Percentiles rank a stretch among this genome's conserved stretches.
These are phyloP conservation scores for Suillus variegatus DNA, from an alignment of 768 basidiomycete genomes.

Conservation along the genomic window DNA sequence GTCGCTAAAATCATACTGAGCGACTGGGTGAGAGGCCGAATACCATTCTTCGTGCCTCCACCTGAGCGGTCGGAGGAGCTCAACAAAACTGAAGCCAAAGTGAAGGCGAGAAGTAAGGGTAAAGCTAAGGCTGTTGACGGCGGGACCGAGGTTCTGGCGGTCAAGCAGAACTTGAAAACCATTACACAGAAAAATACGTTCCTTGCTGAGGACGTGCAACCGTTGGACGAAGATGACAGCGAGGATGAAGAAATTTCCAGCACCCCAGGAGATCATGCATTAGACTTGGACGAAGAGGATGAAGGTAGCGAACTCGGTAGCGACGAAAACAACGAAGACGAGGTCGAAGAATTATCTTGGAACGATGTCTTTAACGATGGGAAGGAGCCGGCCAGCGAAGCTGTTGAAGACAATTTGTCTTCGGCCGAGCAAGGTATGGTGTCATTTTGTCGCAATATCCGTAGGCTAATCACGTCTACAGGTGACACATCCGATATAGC, in stretches of 20 bases:
- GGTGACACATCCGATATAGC: slow-evolving; percentile 39
- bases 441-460: background rate
- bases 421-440: slow-evolving; percentile 24
- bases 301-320: slow-evolving; percentile 43
- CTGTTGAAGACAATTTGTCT: slow-evolving; percentile 11
- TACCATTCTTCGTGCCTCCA: slow-evolving; percentile 94
- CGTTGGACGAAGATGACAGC: slow-evolving; percentile 53
- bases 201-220: slow-evolving; percentile 78
- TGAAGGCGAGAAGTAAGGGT: slow-evolving; percentile 55
- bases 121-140: slow-evolving; percentile 41
- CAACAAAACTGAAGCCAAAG: slow-evolving; percentile 56
- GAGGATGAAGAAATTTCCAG: slow-evolving; percentile 26
- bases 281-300: slow-evolving; percentile 22
- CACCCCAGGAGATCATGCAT: background rate
- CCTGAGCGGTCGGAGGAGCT: slow-evolving; percentile 79
- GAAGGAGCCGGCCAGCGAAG: slow-evolving; percentile 26
- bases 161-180: slow-evolving; percentile 83
- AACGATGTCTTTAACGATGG: slow-evolving; percentile 80
- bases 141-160: slow-evolving; percentile 51
- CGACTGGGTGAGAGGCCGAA: slow-evolving; percentile 97
- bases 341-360: slow-evolving; percentile 70
- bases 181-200: slow-evolving; percentile 91
- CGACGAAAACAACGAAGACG: slow-evolving; percentile 37
- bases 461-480: slow-evolving; percentile 17
- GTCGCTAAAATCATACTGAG: slow-evolving; percentile 94